Percentiles rank a stretch among this genome's conserved stretches.
Evolutionary conservation across 2,329 filamentous ascomycete species (phyloP).

Genomic region (Calonectria pteridis): DNA sequence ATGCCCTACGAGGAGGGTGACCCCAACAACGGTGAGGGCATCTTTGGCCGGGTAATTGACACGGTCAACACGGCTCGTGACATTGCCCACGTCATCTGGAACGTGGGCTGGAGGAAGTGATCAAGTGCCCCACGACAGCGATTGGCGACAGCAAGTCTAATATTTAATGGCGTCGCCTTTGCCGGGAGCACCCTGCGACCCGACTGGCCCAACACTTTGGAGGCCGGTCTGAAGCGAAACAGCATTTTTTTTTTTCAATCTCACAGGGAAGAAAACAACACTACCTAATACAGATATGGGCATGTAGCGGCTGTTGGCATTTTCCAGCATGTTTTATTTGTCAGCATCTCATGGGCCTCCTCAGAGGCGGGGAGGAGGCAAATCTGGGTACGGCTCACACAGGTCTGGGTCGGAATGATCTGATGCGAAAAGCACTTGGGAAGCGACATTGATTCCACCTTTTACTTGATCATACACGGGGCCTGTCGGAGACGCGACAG

Average conservation of each 20-base stretch:
- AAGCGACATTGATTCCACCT: slow-evolving; percentile 32
- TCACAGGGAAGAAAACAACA: background rate
- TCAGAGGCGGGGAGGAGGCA: background rate
- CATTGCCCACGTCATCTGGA: slow-evolving; percentile 79
- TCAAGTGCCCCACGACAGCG: slow-evolving; percentile 1
- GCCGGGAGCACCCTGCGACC: background rate
- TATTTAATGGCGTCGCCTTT: slow-evolving; percentile 20
- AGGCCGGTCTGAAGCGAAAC: background rate
- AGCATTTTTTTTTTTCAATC: background rate
- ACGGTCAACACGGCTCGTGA: slow-evolving; percentile 81
- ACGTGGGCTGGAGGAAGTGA: slow-evolving; percentile 74
- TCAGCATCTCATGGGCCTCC: slow-evolving; percentile 7
- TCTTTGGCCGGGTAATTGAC: slow-evolving; percentile 85
- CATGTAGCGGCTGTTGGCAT: slow-evolving; percentile 10
- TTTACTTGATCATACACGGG: slow-evolving; percentile 29
- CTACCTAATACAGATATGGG: slow-evolving; percentile 16
- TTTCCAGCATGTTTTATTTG: slow-evolving; percentile 21
- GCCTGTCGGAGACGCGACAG: slow-evolving; percentile 24
- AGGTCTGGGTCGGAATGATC: background rate
- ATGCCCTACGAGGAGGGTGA: slow-evolving; percentile 88
- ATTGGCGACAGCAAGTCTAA: slow-evolving; percentile 12
- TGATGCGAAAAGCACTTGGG: slow-evolving; percentile 27
- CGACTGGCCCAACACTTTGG: background rate
- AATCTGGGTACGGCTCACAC: slow-evolving; percentile 11
- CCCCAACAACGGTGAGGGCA: slow-evolving; percentile 68